These are phyloP conservation scores for Saccharomyces uvarum DNA, from an alignment of 1,139 yeast genomes.

Conservation along the genomic window DNA sequence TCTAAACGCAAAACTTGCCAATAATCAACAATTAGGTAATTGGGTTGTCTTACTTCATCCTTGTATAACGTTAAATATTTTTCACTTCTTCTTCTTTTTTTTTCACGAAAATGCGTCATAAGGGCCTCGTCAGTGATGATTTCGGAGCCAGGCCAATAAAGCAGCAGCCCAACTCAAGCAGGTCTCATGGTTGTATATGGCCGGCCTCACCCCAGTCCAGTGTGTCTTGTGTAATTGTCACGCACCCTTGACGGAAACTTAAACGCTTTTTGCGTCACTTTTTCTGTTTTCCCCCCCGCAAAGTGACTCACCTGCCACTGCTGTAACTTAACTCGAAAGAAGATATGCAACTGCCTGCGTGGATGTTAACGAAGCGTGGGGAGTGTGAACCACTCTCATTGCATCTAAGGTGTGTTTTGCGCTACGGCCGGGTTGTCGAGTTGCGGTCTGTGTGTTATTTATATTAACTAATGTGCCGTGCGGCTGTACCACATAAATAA, in stretches of 20 bases:
- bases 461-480: neutral
- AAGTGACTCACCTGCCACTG: too few species aligned
- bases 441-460: neutral
- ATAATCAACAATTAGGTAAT: neutral
- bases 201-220: too few species aligned
- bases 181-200: neutral
- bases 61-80: neutral
- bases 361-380: too few species aligned
- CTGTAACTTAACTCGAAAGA: too few species aligned
- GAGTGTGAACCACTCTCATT: neutral
- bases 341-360: neutral
- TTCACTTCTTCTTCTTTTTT: neutral
- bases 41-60: neutral
- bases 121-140: neutral
- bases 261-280: too few species aligned
- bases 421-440: neutral
- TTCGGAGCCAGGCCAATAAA: neutral
- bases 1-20: neutral
- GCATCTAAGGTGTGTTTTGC: neutral
- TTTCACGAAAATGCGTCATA: conserved; percentile 1
- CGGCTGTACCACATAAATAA: neutral
- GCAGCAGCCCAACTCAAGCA: neutral
- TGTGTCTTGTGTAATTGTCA: too few species aligned
- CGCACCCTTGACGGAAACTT: too few species aligned
- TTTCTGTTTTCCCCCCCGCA: too few species aligned